Evolutionary conservation across 768 basidiomycete species (phyloP).

Genomic region (Hygrocybe punicea): DNA sequence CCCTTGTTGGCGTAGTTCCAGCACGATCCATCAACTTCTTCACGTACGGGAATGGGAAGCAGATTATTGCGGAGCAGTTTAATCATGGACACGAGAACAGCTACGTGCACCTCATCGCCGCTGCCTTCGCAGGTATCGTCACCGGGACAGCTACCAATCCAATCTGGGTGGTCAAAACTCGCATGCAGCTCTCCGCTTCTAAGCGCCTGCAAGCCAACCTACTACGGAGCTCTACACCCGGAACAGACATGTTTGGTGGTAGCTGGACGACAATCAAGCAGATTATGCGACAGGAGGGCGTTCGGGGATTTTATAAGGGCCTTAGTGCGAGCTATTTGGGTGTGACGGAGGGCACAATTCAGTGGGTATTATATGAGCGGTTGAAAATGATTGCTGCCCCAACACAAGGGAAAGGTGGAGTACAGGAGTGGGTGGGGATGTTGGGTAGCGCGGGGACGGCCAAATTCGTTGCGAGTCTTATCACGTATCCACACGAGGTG

Average conservation of each 20-base stretch:
- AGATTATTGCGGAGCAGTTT: conserved; percentile 77
- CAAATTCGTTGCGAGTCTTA: conserved; percentile 88
- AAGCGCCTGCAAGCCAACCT: conserved; percentile 11
- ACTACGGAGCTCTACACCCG: conserved; percentile 11
- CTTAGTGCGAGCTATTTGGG: conserved; percentile 93
- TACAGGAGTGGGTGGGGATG: conserved; percentile 73
- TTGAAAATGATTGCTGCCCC: conserved; percentile 67
- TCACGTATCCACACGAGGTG: conserved; percentile 98
- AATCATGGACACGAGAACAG: conserved; percentile 80
- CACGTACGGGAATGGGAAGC: conserved; percentile 96
- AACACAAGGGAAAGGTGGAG: conserved; percentile 53
- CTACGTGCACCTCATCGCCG: conserved; percentile 80
- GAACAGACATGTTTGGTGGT: conserved; percentile 44
- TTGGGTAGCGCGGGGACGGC: conserved; percentile 88
- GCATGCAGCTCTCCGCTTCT: conserved; percentile 70
- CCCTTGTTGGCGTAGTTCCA: conserved; percentile 90
- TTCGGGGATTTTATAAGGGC: conserved; percentile 91
- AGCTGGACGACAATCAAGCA: conserved; percentile 62
- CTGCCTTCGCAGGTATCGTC: conserved; percentile 78
- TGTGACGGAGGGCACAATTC: conserved; percentile 93
- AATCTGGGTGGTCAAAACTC: conserved; percentile 99
- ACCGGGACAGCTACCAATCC: conserved; percentile 95
- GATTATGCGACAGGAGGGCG: conserved; percentile 78
- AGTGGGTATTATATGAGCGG: conserved; percentile 95
- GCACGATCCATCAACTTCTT: conserved; percentile 98